These are phyloP conservation scores for Xerocomus nothofagi DNA, from an alignment of 1,284 basidiomycete species.

Conservation along the genomic window DNA sequence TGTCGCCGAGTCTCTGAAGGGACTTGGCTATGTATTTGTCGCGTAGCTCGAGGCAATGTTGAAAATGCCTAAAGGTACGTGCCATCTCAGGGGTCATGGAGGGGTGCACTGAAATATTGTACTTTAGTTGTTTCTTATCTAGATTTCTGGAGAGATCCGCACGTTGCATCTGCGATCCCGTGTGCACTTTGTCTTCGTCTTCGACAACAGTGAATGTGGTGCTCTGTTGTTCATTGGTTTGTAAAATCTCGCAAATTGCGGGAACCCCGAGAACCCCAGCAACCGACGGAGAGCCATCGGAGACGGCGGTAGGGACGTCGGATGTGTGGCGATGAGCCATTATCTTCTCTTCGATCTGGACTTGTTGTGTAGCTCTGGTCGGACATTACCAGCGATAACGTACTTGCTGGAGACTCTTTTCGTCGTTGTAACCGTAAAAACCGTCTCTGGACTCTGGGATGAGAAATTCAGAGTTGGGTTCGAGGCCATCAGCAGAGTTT, in stretches of 20 bases:
- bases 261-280: conserved; percentile 43
- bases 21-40: conserved; percentile 91
- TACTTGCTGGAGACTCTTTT: conserved; percentile 72
- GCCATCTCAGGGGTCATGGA: conserved; percentile 53
- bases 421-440: conserved; percentile 75
- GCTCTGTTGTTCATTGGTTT: conserved; percentile 20
- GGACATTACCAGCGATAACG: conserved; percentile 26
- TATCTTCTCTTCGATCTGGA: conserved; percentile 71
- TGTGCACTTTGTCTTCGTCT: conserved; percentile 40
- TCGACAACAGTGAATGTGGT: conserved; percentile 37
- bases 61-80: conserved; percentile 61
- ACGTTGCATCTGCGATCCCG: conserved; percentile 32
- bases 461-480: conserved; percentile 36
- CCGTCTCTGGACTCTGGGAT: conserved; percentile 65
- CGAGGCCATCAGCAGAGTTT: conserved; percentile 12
- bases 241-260: conserved; percentile 37
- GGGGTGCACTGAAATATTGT: conserved; percentile 34
- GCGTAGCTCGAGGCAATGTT: conserved; percentile 81
- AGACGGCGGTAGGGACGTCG: conserved; percentile 37
- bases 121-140: conserved; percentile 13
- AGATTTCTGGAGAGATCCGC: conserved; percentile 2
- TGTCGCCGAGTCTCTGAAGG: conserved; percentile 86
- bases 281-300: conserved; percentile 42
- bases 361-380: conserved; percentile 3
- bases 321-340: conserved; percentile 57